Conservation (phyloP, 1,284 basidiomycete species). For the Wolfiporia cocos region DNA sequence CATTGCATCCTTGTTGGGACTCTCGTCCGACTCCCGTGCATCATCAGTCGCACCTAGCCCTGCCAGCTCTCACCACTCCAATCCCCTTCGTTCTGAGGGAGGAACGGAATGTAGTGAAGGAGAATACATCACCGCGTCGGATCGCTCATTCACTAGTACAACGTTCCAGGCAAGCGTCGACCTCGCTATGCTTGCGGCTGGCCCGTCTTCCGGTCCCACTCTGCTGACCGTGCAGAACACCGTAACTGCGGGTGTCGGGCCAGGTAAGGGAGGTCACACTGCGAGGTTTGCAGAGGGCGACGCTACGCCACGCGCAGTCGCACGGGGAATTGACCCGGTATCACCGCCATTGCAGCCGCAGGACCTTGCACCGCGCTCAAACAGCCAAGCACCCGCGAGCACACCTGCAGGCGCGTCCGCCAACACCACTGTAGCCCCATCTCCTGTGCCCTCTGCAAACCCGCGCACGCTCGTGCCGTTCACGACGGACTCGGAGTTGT, state of each 20-base stretch:
- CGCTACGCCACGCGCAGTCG: constrained; percentile 40
- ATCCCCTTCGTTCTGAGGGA: constrained; percentile 47
- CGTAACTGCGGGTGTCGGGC: neutral
- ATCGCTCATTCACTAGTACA: constrained; percentile 36
- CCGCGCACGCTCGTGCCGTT: constrained; percentile 43
- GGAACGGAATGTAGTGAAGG: constrained; percentile 37
- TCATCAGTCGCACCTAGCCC: constrained; percentile 43
- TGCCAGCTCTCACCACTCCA: constrained; percentile 33
- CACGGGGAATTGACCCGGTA: constrained; percentile 27
- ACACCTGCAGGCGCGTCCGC: constrained; percentile 4
- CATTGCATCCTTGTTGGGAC: constrained; percentile 50
- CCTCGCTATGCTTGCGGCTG: constrained; percentile 21
- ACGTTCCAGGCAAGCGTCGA: constrained; percentile 33
- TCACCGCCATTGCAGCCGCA: constrained; percentile 13
- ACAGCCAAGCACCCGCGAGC: neutral
- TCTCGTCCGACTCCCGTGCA: constrained; percentile 36
- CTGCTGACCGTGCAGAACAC: constrained; percentile 12
- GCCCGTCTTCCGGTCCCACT: constrained; percentile 23
- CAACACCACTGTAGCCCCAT: constrained; percentile 9
- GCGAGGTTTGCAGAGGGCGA: constrained; percentile 31
- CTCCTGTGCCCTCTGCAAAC: constrained; percentile 6
- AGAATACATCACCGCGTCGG: constrained; percentile 29
- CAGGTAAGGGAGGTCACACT: neutral
- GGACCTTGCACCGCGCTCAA: no score
- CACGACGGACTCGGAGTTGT: constrained; percentile 51